Evolutionary conservation across 2,329 filamentous ascomycete species (phyloP).

Genomic region (Drechslerella dactyloides): DNA sequence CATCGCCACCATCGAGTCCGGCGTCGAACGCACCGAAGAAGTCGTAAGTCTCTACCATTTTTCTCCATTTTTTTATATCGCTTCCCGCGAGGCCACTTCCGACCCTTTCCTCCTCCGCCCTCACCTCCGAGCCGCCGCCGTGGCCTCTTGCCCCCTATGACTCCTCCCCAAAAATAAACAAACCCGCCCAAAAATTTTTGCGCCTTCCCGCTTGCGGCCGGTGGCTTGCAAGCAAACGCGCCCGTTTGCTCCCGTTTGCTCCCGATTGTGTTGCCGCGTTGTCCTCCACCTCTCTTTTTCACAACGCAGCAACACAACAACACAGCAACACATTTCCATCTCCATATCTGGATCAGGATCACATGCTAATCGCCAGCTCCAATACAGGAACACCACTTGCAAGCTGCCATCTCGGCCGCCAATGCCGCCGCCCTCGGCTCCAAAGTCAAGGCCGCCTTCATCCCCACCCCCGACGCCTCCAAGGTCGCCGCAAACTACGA

Average conservation of each 20-base stretch:
- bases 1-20: conserved; percentile 85
- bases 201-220: conserved; percentile 14
- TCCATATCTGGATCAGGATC: not conserved
- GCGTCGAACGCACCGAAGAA: conserved; percentile 96
- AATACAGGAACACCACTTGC: conserved; percentile 87
- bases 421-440: conserved; percentile 64
- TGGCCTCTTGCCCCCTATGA: conserved; percentile 30
- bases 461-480: conserved; percentile 70
- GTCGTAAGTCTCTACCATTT: conserved; percentile 73
- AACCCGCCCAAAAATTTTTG: conserved; percentile 20
- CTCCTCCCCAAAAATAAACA: conserved; percentile 27
- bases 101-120: conserved; percentile 12
- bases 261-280: conserved; percentile 49
- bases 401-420: conserved; percentile 75
- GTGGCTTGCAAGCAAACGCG: conserved; percentile 34
- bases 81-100: conserved; percentile 32
- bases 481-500: conserved; percentile 79
- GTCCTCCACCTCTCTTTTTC: not conserved
- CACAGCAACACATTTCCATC: not conserved
- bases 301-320: conserved; percentile 9
- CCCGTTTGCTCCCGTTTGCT: conserved; percentile 46
- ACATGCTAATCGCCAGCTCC: conserved; percentile 38
- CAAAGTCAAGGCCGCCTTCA: conserved; percentile 69
- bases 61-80: conserved; percentile 54
- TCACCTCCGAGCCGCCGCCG: conserved; percentile 11